Evolutionary conservation across 805 yeast genomes (phyloP), one percentile per base, ranked within the genome.

Genomic region (Candida anglica): DNA sequence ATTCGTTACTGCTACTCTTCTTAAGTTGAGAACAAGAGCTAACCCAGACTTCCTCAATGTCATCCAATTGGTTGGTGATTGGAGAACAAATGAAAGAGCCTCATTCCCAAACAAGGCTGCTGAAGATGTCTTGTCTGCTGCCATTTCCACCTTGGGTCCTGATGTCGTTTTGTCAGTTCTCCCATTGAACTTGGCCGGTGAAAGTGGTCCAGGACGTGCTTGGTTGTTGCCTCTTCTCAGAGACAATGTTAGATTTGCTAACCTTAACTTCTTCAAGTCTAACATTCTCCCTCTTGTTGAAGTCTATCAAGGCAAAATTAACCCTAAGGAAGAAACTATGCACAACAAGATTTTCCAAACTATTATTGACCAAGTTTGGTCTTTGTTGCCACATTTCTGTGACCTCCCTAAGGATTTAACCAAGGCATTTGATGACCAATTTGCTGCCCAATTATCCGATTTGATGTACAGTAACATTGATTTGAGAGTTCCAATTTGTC

Each of bases 221-320:
- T 93, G 98, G 97, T 53, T 93, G 47, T 71, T 93, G 43, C 98
- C 98, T 8, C 56, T 93, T 21, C 71, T 93, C 41, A 81, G 97
- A 63, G 97, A 89, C 49, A 79, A 86, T 49, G 83, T 87, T 18
- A 74, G 80, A 47, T 73, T 77, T 48, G 82, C 97, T 2, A 69
- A 72, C 30, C 65, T 93, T 36, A 64, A 72, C 0, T 86, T 70
- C 52, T 93, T 77, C 59, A 70, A 73, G 38, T 58, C 60, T 15
- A 67, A 79, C 24, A 72, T 93, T 33, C 57, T 83, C 11, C 98
- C 98, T 18, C 57, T 81, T 25, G 71, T 71, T 31, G 67, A 68
- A 25, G 62, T 69, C 37, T 84, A 82, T 47, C 71, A 71, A 30
- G 53, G 61, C 7, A 77, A 72, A 40, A 62, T 76, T 30, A 56